Evolutionary conservation across 2,329 filamentous ascomycete species (phyloP).

Genomic region (Trichothecium roseum): DNA sequence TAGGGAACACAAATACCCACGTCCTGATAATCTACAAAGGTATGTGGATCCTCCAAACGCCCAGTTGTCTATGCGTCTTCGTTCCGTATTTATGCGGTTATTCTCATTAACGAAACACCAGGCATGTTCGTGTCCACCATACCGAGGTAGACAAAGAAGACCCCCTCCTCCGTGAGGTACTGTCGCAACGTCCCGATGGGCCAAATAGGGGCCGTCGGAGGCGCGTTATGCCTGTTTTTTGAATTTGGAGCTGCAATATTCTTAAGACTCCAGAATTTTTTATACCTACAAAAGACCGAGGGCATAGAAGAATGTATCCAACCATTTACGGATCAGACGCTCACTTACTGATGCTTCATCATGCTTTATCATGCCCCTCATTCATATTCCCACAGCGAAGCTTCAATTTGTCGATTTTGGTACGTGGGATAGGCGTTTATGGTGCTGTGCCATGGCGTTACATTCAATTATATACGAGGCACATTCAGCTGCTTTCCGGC

Average conservation of each 20-base stretch:
- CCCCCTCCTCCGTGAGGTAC: conserved; percentile 66
- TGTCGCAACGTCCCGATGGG: conserved; percentile 77
- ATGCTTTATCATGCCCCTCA: not conserved
- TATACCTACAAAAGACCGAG: too few relatives aligned
- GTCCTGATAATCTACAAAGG: conserved; percentile 93
- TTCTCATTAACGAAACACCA: conserved; percentile 25
- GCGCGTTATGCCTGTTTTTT: conserved; percentile 34
- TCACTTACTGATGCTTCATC: not conserved
- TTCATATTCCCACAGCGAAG: not conserved
- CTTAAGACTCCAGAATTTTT: not conserved
- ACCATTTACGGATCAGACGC: too few relatives aligned
- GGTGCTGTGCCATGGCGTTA: not conserved
- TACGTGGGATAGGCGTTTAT: not conserved
- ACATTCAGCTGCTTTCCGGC: too few relatives aligned
- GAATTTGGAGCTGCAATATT: conserved; percentile 8
- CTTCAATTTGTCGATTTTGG: not conserved
- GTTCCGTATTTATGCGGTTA: not conserved
- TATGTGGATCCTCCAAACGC: conserved; percentile 28
- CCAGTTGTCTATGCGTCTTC: not conserved
- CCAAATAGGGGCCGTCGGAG: conserved; percentile 70
- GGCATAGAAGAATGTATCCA: too few relatives aligned
- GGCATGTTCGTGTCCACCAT: conserved; percentile 90
- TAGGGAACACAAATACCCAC: conserved; percentile 84
- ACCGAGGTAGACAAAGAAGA: conserved; percentile 85
- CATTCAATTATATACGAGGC: not conserved